phyloP scores from a whole-genome alignment of 257 asterid species.

The Solanum ossicruentum region DNA sequence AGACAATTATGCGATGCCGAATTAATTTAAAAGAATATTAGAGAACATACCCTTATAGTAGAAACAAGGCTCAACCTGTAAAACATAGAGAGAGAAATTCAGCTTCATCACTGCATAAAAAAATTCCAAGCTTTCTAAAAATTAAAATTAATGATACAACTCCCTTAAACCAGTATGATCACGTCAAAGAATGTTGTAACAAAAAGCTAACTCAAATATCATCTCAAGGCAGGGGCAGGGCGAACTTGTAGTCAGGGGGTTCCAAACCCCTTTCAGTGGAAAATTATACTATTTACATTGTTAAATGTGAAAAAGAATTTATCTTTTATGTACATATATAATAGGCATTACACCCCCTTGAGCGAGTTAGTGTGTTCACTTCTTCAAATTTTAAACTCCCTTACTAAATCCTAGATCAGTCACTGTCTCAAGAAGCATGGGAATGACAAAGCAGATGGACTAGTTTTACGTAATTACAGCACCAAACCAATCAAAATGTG shows the following conservation, averaged over 20 bases:
- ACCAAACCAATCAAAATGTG: not conserved
- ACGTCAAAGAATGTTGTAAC: not conserved
- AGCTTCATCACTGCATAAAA: not conserved
- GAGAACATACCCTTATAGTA: slow-evolving; percentile 57
- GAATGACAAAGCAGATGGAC: not conserved
- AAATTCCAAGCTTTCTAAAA: not conserved
- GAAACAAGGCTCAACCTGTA: slow-evolving; percentile 88
- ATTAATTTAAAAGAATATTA: not conserved
- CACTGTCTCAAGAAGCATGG: not conserved
- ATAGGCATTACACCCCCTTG: no score
- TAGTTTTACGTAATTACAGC: not conserved
- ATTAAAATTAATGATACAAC: not conserved
- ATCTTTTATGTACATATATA: no score
- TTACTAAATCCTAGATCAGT: no score
- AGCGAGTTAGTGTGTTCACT: no score
- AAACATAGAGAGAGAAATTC: not conserved
- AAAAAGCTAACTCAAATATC: not conserved
- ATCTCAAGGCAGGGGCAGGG: not conserved
- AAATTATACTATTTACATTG: no score
- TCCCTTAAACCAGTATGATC: not conserved
- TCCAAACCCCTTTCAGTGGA: no score
- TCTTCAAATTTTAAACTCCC: no score
- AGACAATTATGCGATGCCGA: not conserved
- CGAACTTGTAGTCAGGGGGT: no score
- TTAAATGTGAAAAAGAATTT: no score